Base-by-base conservation (phyloP, 345 rosid species). In the Eutrema yunnanense region DNA sequence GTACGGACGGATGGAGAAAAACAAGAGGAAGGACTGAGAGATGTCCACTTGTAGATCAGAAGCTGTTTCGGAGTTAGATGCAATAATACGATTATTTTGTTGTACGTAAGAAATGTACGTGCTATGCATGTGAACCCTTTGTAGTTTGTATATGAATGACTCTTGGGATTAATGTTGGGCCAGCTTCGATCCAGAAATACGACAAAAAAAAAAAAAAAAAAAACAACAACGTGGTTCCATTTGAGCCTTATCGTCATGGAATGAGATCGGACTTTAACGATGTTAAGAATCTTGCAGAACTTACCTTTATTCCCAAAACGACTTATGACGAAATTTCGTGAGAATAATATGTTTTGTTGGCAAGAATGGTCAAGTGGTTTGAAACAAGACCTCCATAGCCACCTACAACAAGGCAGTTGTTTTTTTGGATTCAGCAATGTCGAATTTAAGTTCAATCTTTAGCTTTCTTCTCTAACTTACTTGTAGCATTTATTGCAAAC, bases 201-300 rank as follows among this genome's bases (percentile, higher is more conserved):
- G 4, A 26, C 4, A 46, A 29, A 53, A 14, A 22, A 22, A 22
- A 1, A 22, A 0, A 8, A 57, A 53, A 14, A 22, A 22, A 22
- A 1, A 22, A 0, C 5, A 57, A 26, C 13, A 40, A 26, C 8
- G 7, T 42, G 32, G 78, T 67, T 67, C n/a, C 46, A 22, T 53
- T 44, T 53, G 40, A 61, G 55, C 33, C 54, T 53, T 53, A 53
- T 68, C 74, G 16, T 75, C 64, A 65, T 75, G 73, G 73, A 75
- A 68, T 75, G 34, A 61, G 16, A 75, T 75, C 64, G 30, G 52
- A 68, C 12, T 51, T 60, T 27, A 36, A 36, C 26, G 5, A 43
- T 69, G 64, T 62, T 59, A 62, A 69, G 52, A 44, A 69, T 75
- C 34, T 26, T 27, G 33, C 11, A 6, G 11, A 48, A 64, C 30